phyloP scores from a whole-genome alignment of 352 stramenopile genomes.

The Aphanomyces stellatus region DNA sequence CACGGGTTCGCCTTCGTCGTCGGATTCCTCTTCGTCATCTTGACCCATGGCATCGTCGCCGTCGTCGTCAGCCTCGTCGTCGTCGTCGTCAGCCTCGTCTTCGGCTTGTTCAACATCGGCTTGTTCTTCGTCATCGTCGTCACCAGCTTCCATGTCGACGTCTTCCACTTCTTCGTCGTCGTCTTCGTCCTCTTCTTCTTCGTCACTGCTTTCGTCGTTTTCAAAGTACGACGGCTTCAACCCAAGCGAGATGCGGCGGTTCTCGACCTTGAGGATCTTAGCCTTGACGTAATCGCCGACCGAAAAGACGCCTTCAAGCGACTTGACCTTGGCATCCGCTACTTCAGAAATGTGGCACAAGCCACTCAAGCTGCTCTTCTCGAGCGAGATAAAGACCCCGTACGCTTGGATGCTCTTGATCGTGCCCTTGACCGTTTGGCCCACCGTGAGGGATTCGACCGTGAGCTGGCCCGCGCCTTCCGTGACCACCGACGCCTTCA shows the following conservation, averaged over 20 bases:
- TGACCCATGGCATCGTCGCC: constrained; percentile 24
- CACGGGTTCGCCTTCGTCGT: constrained; percentile 13
- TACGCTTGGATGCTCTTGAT: constrained; percentile 94
- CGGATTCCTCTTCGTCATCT: constrained; percentile 28
- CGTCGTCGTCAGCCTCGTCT: constrained; percentile 40
- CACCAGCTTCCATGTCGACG: constrained; percentile 44
- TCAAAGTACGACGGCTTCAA: constrained; percentile 97
- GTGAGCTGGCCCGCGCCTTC: constrained; percentile 75
- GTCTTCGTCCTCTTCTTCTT: constrained; percentile 72
- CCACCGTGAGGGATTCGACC: constrained; percentile 86
- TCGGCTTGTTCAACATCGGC: constrained; percentile 34
- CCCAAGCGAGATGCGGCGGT: constrained; percentile 88
- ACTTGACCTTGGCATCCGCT: constrained; percentile 90
- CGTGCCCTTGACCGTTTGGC: constrained; percentile 90
- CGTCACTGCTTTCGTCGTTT: constrained; percentile 83
- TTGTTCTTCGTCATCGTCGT: constrained; percentile 38
- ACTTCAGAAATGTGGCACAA: constrained; percentile 95
- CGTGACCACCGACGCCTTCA: constrained; percentile 92
- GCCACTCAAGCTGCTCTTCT: constrained; percentile 92
- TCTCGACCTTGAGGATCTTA: constrained; percentile 93
- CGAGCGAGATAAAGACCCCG: constrained; percentile 94
- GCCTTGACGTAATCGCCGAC: constrained; percentile 95
- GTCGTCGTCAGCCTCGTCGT: constrained; percentile 52
- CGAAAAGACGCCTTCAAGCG: constrained; percentile 88
- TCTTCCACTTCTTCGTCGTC: constrained; percentile 42